phyloP scores from a whole-genome alignment of 257 asterid species.

The Craterostigma plantagineum region DNA sequence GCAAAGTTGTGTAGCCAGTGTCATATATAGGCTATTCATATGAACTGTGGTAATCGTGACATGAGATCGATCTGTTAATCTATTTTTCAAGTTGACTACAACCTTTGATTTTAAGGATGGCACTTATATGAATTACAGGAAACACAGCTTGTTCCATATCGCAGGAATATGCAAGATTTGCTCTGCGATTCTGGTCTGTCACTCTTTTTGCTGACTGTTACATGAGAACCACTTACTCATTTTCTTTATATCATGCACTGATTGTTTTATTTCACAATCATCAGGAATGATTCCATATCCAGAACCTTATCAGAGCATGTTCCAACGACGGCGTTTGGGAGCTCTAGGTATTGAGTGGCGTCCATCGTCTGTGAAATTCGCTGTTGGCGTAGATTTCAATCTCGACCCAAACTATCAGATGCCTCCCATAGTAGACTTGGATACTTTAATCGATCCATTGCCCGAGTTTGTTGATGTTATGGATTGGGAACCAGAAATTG shows the following conservation, averaged over 20 bases:
- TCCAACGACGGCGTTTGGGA: conserved; percentile 74
- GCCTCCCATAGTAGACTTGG: conserved; percentile 71
- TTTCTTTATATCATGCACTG: conserved; percentile 4
- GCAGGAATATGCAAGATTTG: conserved; percentile 95
- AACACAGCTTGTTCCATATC: conserved; percentile 85
- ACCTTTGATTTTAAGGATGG: no score
- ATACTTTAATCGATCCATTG: conserved; percentile 58
- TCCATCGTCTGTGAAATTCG: conserved; percentile 69
- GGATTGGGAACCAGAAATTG: conserved; percentile 94
- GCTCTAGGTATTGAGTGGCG: conserved; percentile 96
- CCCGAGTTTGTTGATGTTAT: conserved; percentile 81
- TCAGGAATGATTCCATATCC: conserved; percentile 86
- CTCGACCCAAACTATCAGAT: conserved; percentile 68
- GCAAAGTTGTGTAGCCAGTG: neutral
- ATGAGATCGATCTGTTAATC: conserved; percentile 1
- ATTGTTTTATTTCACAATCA: conserved; percentile 11
- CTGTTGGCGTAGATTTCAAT: conserved; percentile 72
- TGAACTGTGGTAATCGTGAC: conserved; percentile 10
- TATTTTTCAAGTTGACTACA: neutral
- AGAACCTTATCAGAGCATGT: conserved; percentile 86
- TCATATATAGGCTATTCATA: no score
- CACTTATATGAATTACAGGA: conserved; percentile 27
- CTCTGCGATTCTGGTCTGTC: conserved; percentile 86
- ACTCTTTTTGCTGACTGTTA: neutral
- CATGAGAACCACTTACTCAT: neutral